phyloP scores from a whole-genome alignment of 257 asterid genomes.

The Jacaranda copaia region DNA sequence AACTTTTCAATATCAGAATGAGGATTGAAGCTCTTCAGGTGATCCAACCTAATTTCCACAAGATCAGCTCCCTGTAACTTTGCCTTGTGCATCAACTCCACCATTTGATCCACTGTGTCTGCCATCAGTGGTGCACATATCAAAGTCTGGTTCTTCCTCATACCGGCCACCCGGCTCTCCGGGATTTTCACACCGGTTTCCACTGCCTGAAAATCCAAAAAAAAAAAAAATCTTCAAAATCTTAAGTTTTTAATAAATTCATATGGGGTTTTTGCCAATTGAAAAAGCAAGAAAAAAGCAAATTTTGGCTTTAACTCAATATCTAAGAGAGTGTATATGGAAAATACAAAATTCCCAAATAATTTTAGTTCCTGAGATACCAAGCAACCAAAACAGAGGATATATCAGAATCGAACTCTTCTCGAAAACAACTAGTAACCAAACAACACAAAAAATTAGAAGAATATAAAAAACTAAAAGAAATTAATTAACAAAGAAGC shows the following conservation, averaged over 20 bases:
- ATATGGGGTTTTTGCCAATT: neutral
- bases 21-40: constrained; percentile 71
- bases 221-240: constrained; percentile 3
- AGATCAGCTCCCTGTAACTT: constrained; percentile 88
- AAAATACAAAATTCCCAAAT: neutral
- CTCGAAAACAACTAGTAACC: neutral
- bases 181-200: constrained; percentile 52
- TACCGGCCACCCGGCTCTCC: constrained; percentile 45
- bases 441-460: neutral
- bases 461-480: neutral
- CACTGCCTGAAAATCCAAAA: constrained; percentile 52
- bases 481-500: neutral
- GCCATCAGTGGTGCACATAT: constrained; percentile 97
- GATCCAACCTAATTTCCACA: constrained; percentile 90
- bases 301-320: neutral
- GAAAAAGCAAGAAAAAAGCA: neutral
- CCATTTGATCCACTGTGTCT: constrained; percentile 75
- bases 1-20: constrained; percentile 58
- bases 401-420: neutral
- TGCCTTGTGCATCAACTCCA: constrained; percentile 73
- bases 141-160: constrained; percentile 71
- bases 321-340: too few relatives aligned
- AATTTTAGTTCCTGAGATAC: neutral
- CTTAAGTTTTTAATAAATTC: neutral
- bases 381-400: constrained; percentile 28